A percentile compares a stretch with the other conserved stretches of the same genome.
Conservation (phyloP, 306 rosid species). For the Vicia villosa region DNA sequence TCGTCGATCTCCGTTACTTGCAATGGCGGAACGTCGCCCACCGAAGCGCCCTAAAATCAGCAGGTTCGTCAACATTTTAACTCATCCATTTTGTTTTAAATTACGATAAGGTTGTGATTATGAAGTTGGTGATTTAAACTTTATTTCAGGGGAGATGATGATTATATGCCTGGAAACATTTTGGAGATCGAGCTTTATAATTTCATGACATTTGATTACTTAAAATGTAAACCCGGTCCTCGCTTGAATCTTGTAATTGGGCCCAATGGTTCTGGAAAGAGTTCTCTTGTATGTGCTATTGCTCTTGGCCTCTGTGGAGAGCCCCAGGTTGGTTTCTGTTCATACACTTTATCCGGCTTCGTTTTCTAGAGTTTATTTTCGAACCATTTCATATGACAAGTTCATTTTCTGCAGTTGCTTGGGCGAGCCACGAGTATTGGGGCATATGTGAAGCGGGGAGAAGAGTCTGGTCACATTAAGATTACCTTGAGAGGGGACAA, state of each 20-base stretch:
- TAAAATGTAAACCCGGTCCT: conserved; percentile 84
- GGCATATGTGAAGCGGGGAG: conserved; percentile 91
- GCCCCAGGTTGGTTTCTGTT: conserved; percentile 77
- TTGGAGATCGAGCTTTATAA: conserved; percentile 83
- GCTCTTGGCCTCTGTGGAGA: conserved; percentile 98
- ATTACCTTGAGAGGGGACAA: conserved; percentile 75
- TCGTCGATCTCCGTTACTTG: not conserved
- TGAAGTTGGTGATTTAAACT: conserved; percentile 25
- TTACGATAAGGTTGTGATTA: conserved; percentile 2
- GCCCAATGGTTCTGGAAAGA: conserved; percentile 95
- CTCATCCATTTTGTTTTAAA: not conserved
- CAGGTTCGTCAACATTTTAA: conserved; percentile 48
- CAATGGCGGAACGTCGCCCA: conserved; percentile 66
- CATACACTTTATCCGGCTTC: not conserved
- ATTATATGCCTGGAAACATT: conserved; percentile 92
- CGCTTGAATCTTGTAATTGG: conserved; percentile 95
- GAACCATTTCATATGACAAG: conserved; percentile 25
- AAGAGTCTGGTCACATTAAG: conserved; percentile 69
- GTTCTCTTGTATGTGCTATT: conserved; percentile 96
- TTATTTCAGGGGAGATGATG: conserved; percentile 88
- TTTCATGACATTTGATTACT: conserved; percentile 83
- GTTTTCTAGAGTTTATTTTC: conserved; percentile 15
- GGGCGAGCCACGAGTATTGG: conserved; percentile 85
- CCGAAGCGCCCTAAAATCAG: conserved; percentile 70
- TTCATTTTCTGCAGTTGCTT: conserved; percentile 61